Evolutionary conservation across 2,329 filamentous ascomycete genomes (phyloP).

Genomic region (Cytospora chrysosperma): DNA sequence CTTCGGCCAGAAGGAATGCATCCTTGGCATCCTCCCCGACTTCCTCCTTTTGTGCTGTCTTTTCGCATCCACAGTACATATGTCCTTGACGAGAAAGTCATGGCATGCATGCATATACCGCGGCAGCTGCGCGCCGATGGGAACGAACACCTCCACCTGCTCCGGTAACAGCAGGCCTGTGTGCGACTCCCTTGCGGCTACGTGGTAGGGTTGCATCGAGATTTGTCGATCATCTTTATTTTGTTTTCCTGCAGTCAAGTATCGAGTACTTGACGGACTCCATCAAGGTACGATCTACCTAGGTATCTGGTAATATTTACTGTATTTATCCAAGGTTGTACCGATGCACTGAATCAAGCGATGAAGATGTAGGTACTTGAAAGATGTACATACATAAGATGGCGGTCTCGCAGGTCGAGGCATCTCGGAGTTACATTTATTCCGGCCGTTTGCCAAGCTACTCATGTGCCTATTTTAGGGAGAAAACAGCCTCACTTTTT

Average conservation of each 20-base stretch:
- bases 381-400: no score
- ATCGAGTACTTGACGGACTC: neutral
- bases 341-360: conserved; percentile 5
- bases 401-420: no score
- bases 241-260: neutral
- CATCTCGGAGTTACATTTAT: neutral
- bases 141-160: neutral
- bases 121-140: neutral
- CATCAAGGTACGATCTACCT: neutral
- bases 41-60: neutral
- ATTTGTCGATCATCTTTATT: conserved; percentile 2
- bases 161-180: neutral
- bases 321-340: neutral
- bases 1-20: neutral
- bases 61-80: neutral
- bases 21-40: neutral
- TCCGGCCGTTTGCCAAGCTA: neutral
- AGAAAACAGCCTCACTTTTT: conserved; percentile 21
- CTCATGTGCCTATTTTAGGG: no score
- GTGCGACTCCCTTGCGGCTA: neutral
- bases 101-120: neutral
- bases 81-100: neutral
- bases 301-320: no score
- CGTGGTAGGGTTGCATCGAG: conserved; percentile 11
- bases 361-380: neutral